phyloP scores from a whole-genome alignment of 345 rosid species.

The Litchi chinensis region DNA sequence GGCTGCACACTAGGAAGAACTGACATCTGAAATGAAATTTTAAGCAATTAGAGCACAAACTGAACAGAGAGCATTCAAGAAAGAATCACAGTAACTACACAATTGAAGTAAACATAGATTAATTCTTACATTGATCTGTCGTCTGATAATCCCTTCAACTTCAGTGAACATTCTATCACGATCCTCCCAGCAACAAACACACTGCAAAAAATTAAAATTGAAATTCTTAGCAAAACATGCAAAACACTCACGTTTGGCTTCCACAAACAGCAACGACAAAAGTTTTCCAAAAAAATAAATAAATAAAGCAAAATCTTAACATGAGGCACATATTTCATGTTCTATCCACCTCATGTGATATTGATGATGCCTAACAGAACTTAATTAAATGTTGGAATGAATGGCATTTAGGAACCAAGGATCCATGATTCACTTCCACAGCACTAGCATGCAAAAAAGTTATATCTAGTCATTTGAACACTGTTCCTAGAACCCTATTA shows the following conservation, averaged over 20 bases:
- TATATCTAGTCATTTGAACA: neutral
- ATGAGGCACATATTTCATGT: neutral
- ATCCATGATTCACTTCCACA: neutral
- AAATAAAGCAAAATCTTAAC: neutral
- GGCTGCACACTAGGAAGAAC: slow-evolving; percentile 98
- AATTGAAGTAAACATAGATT: neutral
- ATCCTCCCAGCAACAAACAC: slow-evolving; percentile 94
- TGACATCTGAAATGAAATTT: slow-evolving; percentile 60
- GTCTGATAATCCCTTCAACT: slow-evolving; percentile 84
- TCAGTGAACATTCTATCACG: slow-evolving; percentile 80
- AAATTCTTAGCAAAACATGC: too few relatives aligned
- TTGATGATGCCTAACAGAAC: neutral
- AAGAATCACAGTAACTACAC: neutral
- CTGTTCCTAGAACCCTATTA: neutral
- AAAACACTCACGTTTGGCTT: neutral
- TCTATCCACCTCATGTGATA: neutral
- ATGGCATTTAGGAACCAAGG: neutral
- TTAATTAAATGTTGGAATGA: neutral
- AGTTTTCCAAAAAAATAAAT: neutral
- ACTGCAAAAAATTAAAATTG: slow-evolving; percentile 38
- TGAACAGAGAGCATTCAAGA: neutral
- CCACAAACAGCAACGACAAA: neutral
- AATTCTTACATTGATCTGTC: slow-evolving; percentile 75
- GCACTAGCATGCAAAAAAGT: neutral
- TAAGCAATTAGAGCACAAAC: neutral